A percentile compares a stretch with the other conserved stretches of the same genome.
phyloP scores from a whole-genome alignment of 176 grass and related monocot species.

The Pharus latifolius region DNA sequence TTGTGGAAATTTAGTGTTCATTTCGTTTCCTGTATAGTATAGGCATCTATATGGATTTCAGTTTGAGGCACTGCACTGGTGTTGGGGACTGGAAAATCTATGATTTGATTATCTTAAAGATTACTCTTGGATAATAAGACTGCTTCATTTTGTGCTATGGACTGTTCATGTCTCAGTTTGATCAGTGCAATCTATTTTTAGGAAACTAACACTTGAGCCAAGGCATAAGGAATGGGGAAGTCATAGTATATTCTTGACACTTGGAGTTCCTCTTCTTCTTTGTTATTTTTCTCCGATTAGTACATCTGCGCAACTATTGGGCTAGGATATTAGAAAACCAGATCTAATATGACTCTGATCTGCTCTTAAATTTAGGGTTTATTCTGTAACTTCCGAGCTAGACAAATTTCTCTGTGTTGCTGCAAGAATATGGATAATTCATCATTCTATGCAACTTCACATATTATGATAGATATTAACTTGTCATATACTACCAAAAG shows the following conservation, averaged over 20 bases:
- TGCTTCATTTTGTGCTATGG: neutral
- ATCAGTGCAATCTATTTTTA: neutral
- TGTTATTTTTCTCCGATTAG: neutral
- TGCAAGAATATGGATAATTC: neutral
- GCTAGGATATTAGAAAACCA: neutral
- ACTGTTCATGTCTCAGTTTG: no score
- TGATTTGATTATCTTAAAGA: neutral
- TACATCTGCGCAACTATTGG: neutral
- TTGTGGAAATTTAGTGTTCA: neutral
- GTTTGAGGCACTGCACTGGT: neutral
- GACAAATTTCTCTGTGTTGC: neutral
- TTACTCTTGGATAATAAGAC: neutral
- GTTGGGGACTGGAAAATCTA: neutral
- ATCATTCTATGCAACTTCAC: neutral
- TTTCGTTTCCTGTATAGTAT: neutral
- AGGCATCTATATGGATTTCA: neutral
- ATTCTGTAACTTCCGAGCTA: neutral
- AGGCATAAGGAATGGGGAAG: neutral
- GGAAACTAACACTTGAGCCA: neutral
- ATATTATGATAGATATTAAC: neutral
- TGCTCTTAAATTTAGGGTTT: neutral
- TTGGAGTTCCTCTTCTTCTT: neutral
- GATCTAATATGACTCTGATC: neutral
- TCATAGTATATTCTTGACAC: neutral
- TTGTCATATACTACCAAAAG: neutral